Base-by-base conservation (phyloP, 2,329 filamentous ascomycete genomes). In the Proliferodiscus dingleyae region DNA sequence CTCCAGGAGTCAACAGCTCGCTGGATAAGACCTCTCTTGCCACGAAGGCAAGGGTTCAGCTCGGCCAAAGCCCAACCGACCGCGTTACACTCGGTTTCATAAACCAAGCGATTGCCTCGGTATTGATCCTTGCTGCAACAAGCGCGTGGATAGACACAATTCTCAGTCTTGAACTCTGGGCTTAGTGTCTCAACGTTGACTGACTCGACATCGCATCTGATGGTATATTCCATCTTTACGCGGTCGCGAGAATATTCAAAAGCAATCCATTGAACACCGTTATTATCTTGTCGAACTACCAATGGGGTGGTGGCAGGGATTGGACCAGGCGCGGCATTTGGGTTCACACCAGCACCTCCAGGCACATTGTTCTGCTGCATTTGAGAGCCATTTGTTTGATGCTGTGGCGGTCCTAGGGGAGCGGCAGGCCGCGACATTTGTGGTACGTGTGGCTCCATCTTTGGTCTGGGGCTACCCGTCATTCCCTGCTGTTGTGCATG, bases 181-280 rank as follows among this genome's bases (percentile, higher is more conserved):
- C 80, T 79, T 15, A 98, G 77, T 51, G 83, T 83, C 45, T 96
- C 89, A 36, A 91, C 89, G 62, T 90, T 89, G 51, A 98, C 89
- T 1, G 90, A 96, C 70, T 97, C 93, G 16, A 97, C 93, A 59
- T 97, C 93, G 65, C 93, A 97, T 42, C 93, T 85, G 60, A 98
- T 98, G 1, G 90, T 96, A 70, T 98, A 98, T 68, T 97, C 90
- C 89, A 97, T 95, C 80, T 98, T 98, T 56, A 97, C 90, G 37
- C 91, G 79, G 64, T 98, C 91, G 50, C 91, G 82, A 9, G 91
- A 97, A 66, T 98, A 98, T 66, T 98, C 93, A 52, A 97, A 98
- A 0, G 89, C 89, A 61, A 97, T 97, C 93, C 93, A 97, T 67
- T 97, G 93, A 5, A 97, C 91, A 7, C 93, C 93, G 56, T 95